Evolutionary conservation across 805 yeast species (phyloP), one percentile per base, ranked within the genome.

Genomic region (Candida pseudofarinosa): DNA sequence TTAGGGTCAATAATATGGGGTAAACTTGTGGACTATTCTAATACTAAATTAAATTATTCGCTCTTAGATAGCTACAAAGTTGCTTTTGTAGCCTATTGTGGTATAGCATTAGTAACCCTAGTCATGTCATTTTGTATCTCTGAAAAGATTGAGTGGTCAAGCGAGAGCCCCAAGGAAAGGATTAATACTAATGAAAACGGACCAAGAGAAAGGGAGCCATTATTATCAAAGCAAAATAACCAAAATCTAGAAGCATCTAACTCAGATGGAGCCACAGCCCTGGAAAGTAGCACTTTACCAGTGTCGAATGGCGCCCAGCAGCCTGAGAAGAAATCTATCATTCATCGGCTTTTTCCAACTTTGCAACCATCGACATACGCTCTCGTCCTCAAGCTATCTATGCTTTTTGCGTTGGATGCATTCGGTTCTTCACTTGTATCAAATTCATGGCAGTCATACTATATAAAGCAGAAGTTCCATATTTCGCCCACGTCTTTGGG

Each of bases 1-100:
- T 13, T 71, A 7, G 83, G 81, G 0, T 64, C 73, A 3, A 54
- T 73, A 4, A 33, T 59, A 2, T 64, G 69, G 30, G 82, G 81
- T 0, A 23, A 23, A 15, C 38, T 55, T 31, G 51, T 62, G 14
- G 59, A 55, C 30, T 48, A 35, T 14, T 35, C 50, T 12, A 45
- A 46, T 6, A 34, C 46, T 5, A 13, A 3, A 3, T 45, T 50
- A 28, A 54, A 55, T 2, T 58, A 49, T 47, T 40, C 60, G 15
- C 37, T 52, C 5, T 40, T 54, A 6, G 50, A 46, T 10, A 54
- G 71, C 15, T 68, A 67, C 48, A 58, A 56, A 41, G 41, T 52
- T 10, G 65, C 59, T 0, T 71, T 69, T 40, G 32, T 53, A 12
- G 56, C 42, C 4, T 58, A 59, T 41, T 44, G 65, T 3, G 19